These are phyloP conservation scores for Prunus mira DNA, from an alignment of 306 rosid species.

Conservation along the genomic window DNA sequence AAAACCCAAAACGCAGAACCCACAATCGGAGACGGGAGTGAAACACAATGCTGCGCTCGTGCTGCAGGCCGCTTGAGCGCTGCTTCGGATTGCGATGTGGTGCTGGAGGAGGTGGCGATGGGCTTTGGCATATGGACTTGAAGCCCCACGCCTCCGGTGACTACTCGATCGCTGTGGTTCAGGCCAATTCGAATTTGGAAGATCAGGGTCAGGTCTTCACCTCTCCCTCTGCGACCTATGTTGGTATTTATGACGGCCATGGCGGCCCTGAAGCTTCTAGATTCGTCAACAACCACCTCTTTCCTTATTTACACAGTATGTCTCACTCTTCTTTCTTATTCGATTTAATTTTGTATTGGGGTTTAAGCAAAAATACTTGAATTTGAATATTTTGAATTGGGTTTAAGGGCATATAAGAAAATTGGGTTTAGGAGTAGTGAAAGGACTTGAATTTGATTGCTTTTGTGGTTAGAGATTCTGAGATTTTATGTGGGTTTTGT, in stretches of 20 bases:
- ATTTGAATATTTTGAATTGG: neutral
- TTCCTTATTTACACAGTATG: slow-evolving; percentile 71
- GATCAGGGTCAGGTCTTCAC: slow-evolving; percentile 95
- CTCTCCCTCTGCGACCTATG: slow-evolving; percentile 74
- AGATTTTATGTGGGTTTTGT: slow-evolving; percentile 20
- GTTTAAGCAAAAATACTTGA: neutral
- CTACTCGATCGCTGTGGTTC: slow-evolving; percentile 92
- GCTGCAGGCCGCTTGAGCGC: slow-evolving; percentile 45
- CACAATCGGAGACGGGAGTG: neutral
- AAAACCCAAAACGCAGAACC: neutral
- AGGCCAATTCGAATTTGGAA: slow-evolving; percentile 80
- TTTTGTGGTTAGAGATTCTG: neutral
- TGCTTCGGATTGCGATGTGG: slow-evolving; percentile 47
- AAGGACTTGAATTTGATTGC: neutral
- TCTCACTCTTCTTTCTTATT: too few relatives aligned
- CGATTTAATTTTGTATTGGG: neutral
- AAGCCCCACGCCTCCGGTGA: slow-evolving; percentile 90
- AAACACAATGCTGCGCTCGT: slow-evolving; percentile 44
- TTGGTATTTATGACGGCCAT: slow-evolving; percentile 94
- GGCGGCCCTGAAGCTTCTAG: slow-evolving; percentile 98
- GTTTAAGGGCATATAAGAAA: neutral
- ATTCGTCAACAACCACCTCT: slow-evolving; percentile 72
- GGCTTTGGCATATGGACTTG: slow-evolving; percentile 82
- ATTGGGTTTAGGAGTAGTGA: neutral
- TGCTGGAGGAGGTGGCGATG: slow-evolving; percentile 37